phyloP scores from a whole-genome alignment of 257 asterid genomes.

The Forsythia viridissima region DNA sequence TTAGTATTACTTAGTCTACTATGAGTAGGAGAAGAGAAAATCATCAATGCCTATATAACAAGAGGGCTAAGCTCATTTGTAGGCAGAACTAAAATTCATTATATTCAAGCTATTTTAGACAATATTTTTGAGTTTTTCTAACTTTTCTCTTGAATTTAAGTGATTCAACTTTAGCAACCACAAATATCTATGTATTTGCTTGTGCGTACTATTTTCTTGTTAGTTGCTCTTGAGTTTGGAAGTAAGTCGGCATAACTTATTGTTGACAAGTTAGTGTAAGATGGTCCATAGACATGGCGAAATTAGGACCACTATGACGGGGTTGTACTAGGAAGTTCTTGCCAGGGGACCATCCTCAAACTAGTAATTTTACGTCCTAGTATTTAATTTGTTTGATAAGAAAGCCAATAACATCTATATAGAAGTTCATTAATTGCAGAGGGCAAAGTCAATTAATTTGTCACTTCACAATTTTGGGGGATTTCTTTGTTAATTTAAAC shows the following conservation, averaged over 20 bases:
- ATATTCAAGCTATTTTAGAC: too few species aligned
- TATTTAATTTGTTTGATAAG: too few species aligned
- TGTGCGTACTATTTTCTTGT: neutral
- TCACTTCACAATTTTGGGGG: neutral
- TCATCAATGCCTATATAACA: too few species aligned
- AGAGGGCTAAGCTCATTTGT: too few species aligned
- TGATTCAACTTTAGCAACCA: too few species aligned
- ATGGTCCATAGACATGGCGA: conserved; percentile 4
- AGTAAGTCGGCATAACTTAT: neutral
- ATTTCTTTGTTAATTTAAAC: neutral
- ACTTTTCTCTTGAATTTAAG: too few species aligned
- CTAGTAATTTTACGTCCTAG: neutral
- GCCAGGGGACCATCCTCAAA: conserved; percentile 22
- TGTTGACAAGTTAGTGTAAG: neutral
- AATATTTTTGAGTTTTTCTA: too few species aligned
- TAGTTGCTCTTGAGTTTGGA: neutral
- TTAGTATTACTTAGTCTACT: too few species aligned
- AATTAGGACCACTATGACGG: conserved; percentile 21
- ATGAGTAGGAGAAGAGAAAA: too few species aligned
- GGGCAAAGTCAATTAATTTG: too few species aligned
- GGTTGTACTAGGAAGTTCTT: conserved; percentile 18
- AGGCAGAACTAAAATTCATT: too few species aligned
- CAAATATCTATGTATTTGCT: neutral
- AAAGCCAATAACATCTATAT: neutral
- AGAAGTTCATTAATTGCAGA: conserved; percentile 12